Evolutionary conservation across 164 flowering plant species (phyloP), one percentile per base, ranked within the genome.

Genomic region (Saururus chinensis): DNA sequence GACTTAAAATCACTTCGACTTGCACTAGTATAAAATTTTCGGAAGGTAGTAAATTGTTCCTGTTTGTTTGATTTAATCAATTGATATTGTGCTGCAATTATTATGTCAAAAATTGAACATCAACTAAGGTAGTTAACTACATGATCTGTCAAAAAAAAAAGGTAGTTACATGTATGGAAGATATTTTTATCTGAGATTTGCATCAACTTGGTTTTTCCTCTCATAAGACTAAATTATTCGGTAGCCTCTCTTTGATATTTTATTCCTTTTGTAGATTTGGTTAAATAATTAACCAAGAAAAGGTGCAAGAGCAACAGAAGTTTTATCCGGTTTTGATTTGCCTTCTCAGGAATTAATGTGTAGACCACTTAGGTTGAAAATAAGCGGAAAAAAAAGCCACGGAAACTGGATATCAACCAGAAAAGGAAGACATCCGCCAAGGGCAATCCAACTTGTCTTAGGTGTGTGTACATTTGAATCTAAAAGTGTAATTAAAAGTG

Each of bases 321-420:
- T 12, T 10, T 19, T 35, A n/a, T n/a, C n/a, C n/a, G n/a, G n/a
- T n/a, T n/a, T n/a, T n/a, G n/a, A n/a, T n/a, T n/a, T 52, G n/a
- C 56, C 30, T 58, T 48, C 71, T 67, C 77, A 91, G 97, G 96
- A 88, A 68, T 60, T 91, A 66, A 61, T 91, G 84, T 93, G 85
- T 7, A 77, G 97, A 51, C 86, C 91, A 40, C 17, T 91, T 59
- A 76, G 74, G 51, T 64, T 91, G 59, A 84, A 85, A 70, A 70
- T 88, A 22, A 79, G 87, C 67, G n/a, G 74, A 76, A 66, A 79
- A 53, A 69, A 78, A 55, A 12, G 63, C 24, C 60, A 73, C 72
- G 62, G 75, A 63, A 69, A 53, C 82, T 51, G 81, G 40, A 63
- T 64, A 51, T 51, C 67, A 74, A 45, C 73, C 71, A 56, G 77